Base-by-base conservation (phyloP, 306 rosid genomes). In the Pyrus pyrifolia region DNA sequence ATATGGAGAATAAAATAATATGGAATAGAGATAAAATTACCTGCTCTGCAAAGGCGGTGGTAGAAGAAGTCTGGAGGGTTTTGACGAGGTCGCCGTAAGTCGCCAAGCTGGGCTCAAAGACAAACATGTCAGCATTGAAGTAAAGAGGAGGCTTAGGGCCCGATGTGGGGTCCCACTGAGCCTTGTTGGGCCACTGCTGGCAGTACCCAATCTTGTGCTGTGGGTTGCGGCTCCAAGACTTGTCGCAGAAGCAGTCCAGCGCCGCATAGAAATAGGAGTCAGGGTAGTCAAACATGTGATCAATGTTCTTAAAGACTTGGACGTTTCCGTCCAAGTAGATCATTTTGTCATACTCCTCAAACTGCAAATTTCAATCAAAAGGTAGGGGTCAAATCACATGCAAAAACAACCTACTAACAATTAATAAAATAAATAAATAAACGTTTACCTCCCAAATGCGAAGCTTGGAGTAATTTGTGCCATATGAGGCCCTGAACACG, bases 51-150 rank as follows among this genome's bases (percentile, higher is more conserved):
- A 91, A 88, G 12, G 87, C 82, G 3, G 97, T 91, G 22, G 94
- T 92, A 19, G 85, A 7, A 18, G 88, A 80, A n/a, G 22, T 35
- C 69, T 81, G 49, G 49, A 88, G 75, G 8, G 81, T 80, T 14
- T 64, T 21, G 30, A 93, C 91, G 25, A 93, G 93, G 40, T 85
- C 81, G 14, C 29, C 83, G 76, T 88, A 93, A 0, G 88, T 90
- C 1, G 29, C 27, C 1, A 88, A 35, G 65, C 68, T 51, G 4
- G 97, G 98, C 79, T 91, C 84, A 70, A 51, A 88, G 13, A 93
- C 93, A 23, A 93, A 90, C 94, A 93, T 87, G 3, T 94, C 94
- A 3, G 97, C 97, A 21, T 93, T 93, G 89, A 93, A 93, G 46
- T 93, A 93, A 0, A 90, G 87, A 2, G 93, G 87, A 3, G 98